Evolutionary conservation across 805 yeast species (phyloP).

Genomic region (Lachancea quebecensis): DNA sequence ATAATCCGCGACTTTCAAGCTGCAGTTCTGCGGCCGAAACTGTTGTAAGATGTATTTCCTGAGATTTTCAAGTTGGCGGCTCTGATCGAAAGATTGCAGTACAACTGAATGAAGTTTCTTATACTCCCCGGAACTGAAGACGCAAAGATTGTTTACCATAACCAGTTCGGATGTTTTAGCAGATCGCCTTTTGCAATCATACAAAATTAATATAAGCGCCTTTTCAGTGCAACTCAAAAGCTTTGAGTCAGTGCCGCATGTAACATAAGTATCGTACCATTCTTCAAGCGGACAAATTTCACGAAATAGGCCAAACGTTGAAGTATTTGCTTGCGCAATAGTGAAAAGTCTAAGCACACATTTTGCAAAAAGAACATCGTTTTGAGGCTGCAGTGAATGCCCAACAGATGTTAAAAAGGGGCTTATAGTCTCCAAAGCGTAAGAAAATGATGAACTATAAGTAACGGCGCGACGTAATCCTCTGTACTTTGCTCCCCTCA

Average conservation of each 20-base stretch:
- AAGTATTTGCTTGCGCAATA: conserved; percentile 9
- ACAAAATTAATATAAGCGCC: conserved; percentile 16
- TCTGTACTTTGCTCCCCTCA: conserved; percentile 3
- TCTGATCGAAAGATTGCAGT: conserved; percentile 12
- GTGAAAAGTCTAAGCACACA: conserved; percentile 20
- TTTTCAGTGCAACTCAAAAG: conserved; percentile 11
- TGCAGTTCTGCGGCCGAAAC: neutral
- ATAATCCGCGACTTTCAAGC: neutral
- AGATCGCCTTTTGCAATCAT: conserved; percentile 20
- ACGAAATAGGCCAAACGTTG: conserved; percentile 10
- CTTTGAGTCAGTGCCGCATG: conserved; percentile 2
- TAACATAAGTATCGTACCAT: conserved; percentile 11
- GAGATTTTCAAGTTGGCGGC: conserved; percentile 21
- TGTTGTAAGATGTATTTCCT: conserved; percentile 11
- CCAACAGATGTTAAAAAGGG: conserved; percentile 12
- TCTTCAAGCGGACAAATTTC: conserved; percentile 17
- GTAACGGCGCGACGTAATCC: conserved; percentile 2
- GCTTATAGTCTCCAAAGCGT: conserved; percentile 12
- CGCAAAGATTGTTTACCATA: conserved; percentile 2
- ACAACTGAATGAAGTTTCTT: neutral
- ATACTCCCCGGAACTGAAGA: neutral
- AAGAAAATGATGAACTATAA: conserved; percentile 16
- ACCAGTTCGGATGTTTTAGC: conserved; percentile 3
- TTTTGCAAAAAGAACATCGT: conserved; percentile 9
- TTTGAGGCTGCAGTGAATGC: neutral